These are phyloP conservation scores for Isatis tinctoria DNA, from an alignment of 345 rosid genomes.

Conservation along the genomic window DNA sequence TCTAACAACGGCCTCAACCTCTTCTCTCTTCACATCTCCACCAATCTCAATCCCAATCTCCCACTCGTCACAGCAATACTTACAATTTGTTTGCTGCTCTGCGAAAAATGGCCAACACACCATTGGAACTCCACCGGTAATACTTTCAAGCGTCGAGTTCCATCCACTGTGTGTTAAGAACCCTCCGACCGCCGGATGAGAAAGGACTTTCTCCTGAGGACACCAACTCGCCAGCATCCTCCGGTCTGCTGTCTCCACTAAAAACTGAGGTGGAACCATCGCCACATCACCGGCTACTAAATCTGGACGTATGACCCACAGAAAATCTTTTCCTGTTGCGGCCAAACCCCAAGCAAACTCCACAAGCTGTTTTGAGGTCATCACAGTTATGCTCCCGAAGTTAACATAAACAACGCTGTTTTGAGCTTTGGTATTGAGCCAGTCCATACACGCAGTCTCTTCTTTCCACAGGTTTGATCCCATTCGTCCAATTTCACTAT, in stretches of 20 bases:
- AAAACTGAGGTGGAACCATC: conserved; percentile 38
- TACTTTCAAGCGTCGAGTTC: conserved; percentile 58
- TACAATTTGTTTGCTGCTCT: conserved; percentile 55
- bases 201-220: conserved; percentile 50
- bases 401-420: conserved; percentile 24
- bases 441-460: conserved; percentile 23
- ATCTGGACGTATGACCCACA: conserved; percentile 59
- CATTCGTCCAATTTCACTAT: background rate
- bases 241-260: conserved; percentile 35
- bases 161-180: conserved; percentile 62
- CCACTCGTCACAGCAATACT: conserved; percentile 46
- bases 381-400: conserved; percentile 25
- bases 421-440: conserved; percentile 28
- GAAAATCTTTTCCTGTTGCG: conserved; percentile 41
- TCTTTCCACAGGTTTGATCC: conserved; percentile 33
- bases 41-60: conserved; percentile 58
- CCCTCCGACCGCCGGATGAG: conserved; percentile 47
- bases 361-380: conserved; percentile 24
- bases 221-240: conserved; percentile 50
- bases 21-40: conserved; percentile 44
- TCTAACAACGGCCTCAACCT: conserved; percentile 44
- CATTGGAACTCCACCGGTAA: conserved; percentile 48
- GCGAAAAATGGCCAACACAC: conserved; percentile 63
- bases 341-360: conserved; percentile 62
- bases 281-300: conserved; percentile 42